A percentile compares a stretch with the other conserved stretches of the same genome.
Evolutionary conservation across 805 yeast species (phyloP).

Genomic region (Candida patagonica): DNA sequence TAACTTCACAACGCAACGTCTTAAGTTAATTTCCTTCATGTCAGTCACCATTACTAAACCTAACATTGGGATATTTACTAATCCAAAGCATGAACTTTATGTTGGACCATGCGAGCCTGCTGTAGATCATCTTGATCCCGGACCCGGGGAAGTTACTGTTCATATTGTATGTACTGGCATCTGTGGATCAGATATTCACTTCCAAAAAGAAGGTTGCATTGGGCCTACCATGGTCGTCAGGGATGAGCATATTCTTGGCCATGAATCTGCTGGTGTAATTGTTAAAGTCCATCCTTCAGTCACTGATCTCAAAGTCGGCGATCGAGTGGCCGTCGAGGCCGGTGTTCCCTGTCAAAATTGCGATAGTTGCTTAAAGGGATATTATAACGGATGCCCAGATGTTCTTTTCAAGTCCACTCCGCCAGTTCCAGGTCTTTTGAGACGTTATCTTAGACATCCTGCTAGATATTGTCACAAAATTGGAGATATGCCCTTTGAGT

Average conservation of each 20-base stretch:
- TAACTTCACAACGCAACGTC: background rate
- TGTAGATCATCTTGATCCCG: slow-evolving; percentile 24
- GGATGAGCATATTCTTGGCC: slow-evolving; percentile 54
- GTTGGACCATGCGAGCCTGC: slow-evolving; percentile 23
- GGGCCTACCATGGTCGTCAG: slow-evolving; percentile 46
- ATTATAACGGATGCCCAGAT: slow-evolving; percentile 31
- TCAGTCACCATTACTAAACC: slow-evolving; percentile 8
- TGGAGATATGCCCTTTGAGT: slow-evolving; percentile 36
- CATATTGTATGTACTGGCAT: slow-evolving; percentile 60
- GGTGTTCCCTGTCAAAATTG: slow-evolving; percentile 41
- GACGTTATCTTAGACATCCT: slow-evolving; percentile 30
- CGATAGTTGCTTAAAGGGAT: slow-evolving; percentile 27
- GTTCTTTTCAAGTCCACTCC: slow-evolving; percentile 32
- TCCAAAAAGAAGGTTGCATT: slow-evolving; percentile 55
- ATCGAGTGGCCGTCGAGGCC: slow-evolving; percentile 38
- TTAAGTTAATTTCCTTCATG: background rate
- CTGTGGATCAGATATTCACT: slow-evolving; percentile 69
- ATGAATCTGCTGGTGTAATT: slow-evolving; percentile 47
- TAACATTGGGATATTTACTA: slow-evolving; percentile 27
- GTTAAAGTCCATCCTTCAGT: slow-evolving; percentile 43
- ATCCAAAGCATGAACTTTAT: slow-evolving; percentile 26
- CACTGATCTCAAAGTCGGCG: slow-evolving; percentile 37
- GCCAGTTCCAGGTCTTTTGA: slow-evolving; percentile 29
- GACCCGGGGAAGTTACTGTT: slow-evolving; percentile 39
- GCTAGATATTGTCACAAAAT: slow-evolving; percentile 31